These are phyloP conservation scores for Hemisphaericaspora xylofermentans DNA, from an alignment of 1,139 yeast genomes.

Conservation along the genomic window DNA sequence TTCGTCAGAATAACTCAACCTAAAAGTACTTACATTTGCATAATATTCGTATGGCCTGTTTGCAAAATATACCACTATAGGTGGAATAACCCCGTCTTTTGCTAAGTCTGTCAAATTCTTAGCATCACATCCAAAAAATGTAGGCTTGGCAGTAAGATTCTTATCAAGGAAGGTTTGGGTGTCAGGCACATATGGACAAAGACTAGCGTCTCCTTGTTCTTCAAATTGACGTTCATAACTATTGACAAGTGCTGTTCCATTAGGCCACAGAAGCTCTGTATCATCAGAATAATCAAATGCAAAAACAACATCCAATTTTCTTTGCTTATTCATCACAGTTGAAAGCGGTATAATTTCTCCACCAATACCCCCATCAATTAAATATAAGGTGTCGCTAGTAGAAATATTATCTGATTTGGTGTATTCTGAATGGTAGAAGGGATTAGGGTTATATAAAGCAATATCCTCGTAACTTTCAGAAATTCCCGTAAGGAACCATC, in stretches of 20 bases:
- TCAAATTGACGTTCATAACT: conserved; percentile 68
- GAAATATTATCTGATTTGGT: conserved; percentile 33
- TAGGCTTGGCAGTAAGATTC: conserved; percentile 40
- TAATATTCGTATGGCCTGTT: conserved; percentile 39
- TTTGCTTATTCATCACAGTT: conserved; percentile 33
- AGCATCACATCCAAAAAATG: conserved; percentile 45
- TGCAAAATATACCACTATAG: conserved; percentile 38
- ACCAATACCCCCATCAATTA: conserved; percentile 45
- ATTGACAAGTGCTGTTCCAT: conserved; percentile 26
- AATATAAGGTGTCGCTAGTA: conserved; percentile 32
- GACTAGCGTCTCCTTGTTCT: conserved; percentile 52
- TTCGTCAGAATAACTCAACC: conserved; percentile 31
- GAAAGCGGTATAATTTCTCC: conserved; percentile 40
- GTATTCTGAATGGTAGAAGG: conserved; percentile 48
- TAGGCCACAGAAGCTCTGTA: conserved; percentile 29
- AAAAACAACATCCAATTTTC: conserved; percentile 37
- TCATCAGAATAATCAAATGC: conserved; percentile 41
- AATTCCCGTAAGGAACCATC: conserved; percentile 43
- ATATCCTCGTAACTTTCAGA: conserved; percentile 39
- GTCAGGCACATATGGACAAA: conserved; percentile 83
- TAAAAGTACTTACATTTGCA: conserved; percentile 35
- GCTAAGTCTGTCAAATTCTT: conserved; percentile 33
- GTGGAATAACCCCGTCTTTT: conserved; percentile 37
- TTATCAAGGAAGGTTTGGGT: conserved; percentile 25
- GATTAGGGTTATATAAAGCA: conserved; percentile 49